These are phyloP conservation scores for Solanum lycopersicoides DNA, from an alignment of 257 asterid genomes.

Conservation along the genomic window DNA sequence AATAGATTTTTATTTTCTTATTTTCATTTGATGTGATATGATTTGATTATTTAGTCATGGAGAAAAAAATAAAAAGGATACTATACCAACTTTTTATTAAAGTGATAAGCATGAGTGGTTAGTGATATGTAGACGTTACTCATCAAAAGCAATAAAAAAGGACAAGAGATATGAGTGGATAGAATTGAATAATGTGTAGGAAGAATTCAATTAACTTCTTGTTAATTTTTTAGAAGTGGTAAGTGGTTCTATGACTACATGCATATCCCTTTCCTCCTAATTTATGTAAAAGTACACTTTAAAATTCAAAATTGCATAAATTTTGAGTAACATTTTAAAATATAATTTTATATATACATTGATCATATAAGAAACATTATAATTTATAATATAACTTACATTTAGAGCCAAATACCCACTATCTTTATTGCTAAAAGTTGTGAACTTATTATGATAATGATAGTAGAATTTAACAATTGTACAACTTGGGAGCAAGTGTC, in stretches of 20 bases:
- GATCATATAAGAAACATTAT: no score
- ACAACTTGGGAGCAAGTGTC: neutral
- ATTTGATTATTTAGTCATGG: neutral
- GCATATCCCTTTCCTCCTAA: neutral
- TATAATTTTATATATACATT: no score
- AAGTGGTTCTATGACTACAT: neutral
- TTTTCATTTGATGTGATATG: accelerated
- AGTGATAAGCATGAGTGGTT: neutral
- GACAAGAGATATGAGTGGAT: neutral
- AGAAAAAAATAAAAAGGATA: neutral
- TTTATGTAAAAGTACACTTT: neutral
- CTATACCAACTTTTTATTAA: neutral
- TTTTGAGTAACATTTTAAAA: no score
- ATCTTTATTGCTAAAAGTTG: neutral
- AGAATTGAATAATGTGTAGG: neutral
- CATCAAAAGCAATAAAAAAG: neutral
- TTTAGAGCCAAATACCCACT: neutral
- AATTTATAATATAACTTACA: no score
- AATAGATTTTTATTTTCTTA: no score
- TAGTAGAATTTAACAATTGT: neutral
- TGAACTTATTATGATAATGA: neutral
- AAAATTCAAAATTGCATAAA: neutral
- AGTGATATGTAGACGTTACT: neutral
- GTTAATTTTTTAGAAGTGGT: neutral
- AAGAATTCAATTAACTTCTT: neutral